Base-by-base conservation (phyloP, 495 filamentous ascomycete species). In the Penicillium ochrochloron region DNA sequence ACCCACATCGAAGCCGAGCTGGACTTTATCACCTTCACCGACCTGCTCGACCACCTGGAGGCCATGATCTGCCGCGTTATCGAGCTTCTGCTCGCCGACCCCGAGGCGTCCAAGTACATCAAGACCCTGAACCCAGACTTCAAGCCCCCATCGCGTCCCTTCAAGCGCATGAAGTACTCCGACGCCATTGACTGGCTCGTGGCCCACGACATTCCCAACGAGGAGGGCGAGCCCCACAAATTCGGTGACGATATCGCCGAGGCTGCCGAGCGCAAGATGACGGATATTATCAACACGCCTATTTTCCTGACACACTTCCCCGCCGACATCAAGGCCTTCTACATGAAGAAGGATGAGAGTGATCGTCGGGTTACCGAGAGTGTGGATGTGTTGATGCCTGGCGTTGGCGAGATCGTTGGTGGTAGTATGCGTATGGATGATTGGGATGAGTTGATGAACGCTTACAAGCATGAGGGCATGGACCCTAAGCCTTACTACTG, bases 171-270 rank as follows among this genome's bases (percentile, higher is more conserved):
- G 96, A 89, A 87, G 78, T 98, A 99, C 82, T 79, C 84, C 19
- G 94, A 98, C 58, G 96, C 95, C 39, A 98, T 99, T 71, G 83
- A 91, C 39, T 99, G 96, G 96, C 85, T 99, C 62, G 84, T 84
- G 72, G 86, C 92, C 66, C 90, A 96, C 80, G 85, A 93, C 63
- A 97, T 98, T 65, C 84, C 81, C 70, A 97, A 97, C 84, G 94
- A 97, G 79, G 92, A 98, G 60, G 93, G 90, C 66, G 82, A 96
- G 67, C 86, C 90, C 14, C 95, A 99, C 72, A 80, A 85, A 39
- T 98, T 98, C 73, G 96, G 95, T 64, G 96, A 98, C 76, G 95
- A 99, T 73, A 99, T 99, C 65, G 96, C 96, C 42, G 95, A 99
- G 79, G 95, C 95, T 6, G 96, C 95, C 2, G 95, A 99, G 85